A percentile compares a stretch with the other conserved stretches of the same genome.
Conservation (phyloP, 129 eudicot genomes). For the Helichrysum umbraculigerum region DNA sequence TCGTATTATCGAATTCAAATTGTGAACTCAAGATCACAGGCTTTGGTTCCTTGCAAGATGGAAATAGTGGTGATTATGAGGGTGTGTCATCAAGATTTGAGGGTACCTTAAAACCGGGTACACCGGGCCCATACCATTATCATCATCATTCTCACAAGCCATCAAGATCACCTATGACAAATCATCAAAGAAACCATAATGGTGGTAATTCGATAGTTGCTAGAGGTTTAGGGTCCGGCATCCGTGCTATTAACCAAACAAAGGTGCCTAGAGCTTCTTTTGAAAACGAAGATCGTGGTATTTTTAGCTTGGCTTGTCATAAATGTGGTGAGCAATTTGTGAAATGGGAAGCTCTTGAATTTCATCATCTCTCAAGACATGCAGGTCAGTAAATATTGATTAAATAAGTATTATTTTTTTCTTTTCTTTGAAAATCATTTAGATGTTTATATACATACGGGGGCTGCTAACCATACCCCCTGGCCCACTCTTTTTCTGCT, state of each 20-base stretch:
- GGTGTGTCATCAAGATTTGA: slow-evolving; percentile 44
- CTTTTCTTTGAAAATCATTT: background rate
- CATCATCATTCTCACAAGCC: slow-evolving; percentile 33
- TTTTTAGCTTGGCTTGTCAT: slow-evolving; percentile 51
- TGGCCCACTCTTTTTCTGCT: too few species aligned
- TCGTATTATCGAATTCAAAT: slow-evolving; percentile 56
- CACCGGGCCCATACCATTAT: slow-evolving; percentile 64
- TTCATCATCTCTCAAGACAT: slow-evolving; percentile 86
- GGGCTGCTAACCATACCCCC: too few species aligned
- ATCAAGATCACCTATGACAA: slow-evolving; percentile 32
- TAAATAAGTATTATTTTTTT: background rate
- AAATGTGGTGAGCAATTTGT: slow-evolving; percentile 77
- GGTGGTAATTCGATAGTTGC: slow-evolving; percentile 37
- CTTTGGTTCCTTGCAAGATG: slow-evolving; percentile 42
- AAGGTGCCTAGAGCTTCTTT: slow-evolving; percentile 45
- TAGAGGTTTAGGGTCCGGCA: slow-evolving; percentile 44
- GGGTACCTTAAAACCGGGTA: slow-evolving; percentile 71
- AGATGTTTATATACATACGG: background rate
- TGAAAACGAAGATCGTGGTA: slow-evolving; percentile 45
- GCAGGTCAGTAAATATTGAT: slow-evolving; percentile 49
- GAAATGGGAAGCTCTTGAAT: slow-evolving; percentile 78
- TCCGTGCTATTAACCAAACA: slow-evolving; percentile 33
- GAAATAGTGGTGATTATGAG: slow-evolving; percentile 29
- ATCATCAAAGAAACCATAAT: slow-evolving; percentile 26
- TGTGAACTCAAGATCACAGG: slow-evolving; percentile 70